Evolutionary conservation across 2,329 filamentous ascomycete species (phyloP), one percentile per base, ranked within the genome.

Genomic region (Xylariomycetidae sp.): DNA sequence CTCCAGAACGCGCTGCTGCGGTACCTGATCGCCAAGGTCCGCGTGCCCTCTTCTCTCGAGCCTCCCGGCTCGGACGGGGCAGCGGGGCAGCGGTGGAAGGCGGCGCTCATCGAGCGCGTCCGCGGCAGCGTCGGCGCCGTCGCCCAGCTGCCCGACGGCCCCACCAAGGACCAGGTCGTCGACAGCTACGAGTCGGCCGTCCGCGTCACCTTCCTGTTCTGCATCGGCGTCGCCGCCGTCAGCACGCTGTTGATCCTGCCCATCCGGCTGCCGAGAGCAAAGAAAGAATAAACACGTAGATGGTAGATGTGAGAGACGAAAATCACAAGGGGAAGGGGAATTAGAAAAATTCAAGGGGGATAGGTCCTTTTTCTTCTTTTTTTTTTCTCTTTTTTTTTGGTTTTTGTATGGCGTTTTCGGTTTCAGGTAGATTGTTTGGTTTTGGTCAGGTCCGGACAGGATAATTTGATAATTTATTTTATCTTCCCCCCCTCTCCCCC

Each of bases 1-100:
- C 64, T 89, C 41, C 85, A 90, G 61, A 88, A 88, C 49, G 70
- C 75, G 1, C 62, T 90, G 32, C 59, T 74, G 7, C 60, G 67
- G 13, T 81, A 80, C 44, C 66, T 90, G 5, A 58, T 73, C 4
- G 42, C 54, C 9, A 68, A 72, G 20, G 80, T 89, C 7, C 16
- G n/a, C 2, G 16, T 39, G 2, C 12, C n/a, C 13, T 30, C 34
- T 9, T 8, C 18, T 8, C 4, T 12, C 15, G 17, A 7, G 16
- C 67, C n/a, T 15, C 14, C n/a, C 19, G 33, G 36, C 29, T 23
- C 11, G 4, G 35, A 20, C 15, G 27, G 27, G 13, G 14, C 16
- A 6, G 36, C 25, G 14, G 36, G 65, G 0, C 81, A 77, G 0
- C 63, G 65, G 0, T 64, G 77, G 16, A 83, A 79, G 49, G 64